Evolutionary conservation across 1,139 yeast genomes (phyloP), one percentile per base, ranked within the genome.

Genomic region (Yamadazyma spencermartinsiae): DNA sequence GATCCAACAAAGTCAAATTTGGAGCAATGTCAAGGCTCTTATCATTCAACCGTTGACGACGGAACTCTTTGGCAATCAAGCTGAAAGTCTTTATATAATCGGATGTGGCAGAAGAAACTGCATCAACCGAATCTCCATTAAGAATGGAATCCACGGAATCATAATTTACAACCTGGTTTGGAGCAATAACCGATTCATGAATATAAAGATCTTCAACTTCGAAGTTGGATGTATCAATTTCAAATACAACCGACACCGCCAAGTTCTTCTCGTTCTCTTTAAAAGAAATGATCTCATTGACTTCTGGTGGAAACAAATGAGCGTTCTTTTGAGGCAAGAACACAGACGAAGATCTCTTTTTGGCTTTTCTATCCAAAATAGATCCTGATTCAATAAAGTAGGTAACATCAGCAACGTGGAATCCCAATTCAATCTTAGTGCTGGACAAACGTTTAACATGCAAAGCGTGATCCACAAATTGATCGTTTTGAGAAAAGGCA

Each of bases 341-440:
- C 5, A 92, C 98, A 11, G 96, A 82, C 2, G 92, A 80, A 2
- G 95, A 88, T 58, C 98, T 79, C 65, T 88, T 89, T 61, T 88
- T 86, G 2, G 96, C 86, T 58, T 92, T 90, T 44, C 94, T 82
- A 55, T 92, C 98, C 45, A 92, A 68, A 2, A 79, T 66, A 0
- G 95, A 81, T 12, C 89, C 92, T 24, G 79, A 80, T 48, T 75
- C 79, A 39, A 90, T 65, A 52, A 71, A 87, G 41, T 80, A 80
- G 4, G 94, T 73, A 11, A 86, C 80, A 63, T 92, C 98, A 18
- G 86, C 73, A 33, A 84, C 79, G 60, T 92, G 98, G 56, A 87
- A 82, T 12, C 89, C 90, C 43, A 79, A 60, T 54, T 86, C 94
- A 45, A 85, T 76, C 50, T 77, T 79, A 19, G 80, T 75, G 39